Conservation (phyloP, 2,329 filamentous ascomycete genomes). For the Sodiomyces alkalinus region DNA sequence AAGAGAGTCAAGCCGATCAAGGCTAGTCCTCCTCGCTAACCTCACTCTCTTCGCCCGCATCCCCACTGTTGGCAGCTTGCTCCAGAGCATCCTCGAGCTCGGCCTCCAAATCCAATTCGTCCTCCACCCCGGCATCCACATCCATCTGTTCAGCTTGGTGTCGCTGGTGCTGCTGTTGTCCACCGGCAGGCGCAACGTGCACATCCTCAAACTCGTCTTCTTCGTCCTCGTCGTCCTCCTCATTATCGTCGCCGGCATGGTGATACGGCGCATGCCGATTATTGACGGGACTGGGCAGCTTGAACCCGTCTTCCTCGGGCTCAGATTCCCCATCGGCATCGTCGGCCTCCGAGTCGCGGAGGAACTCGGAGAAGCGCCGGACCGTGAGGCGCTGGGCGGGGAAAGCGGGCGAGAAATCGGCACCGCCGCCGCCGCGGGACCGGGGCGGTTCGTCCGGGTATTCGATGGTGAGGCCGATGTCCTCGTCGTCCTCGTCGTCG, state of each 20-base stretch:
- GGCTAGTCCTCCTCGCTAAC: conserved; percentile 53
- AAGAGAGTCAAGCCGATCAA: too few species aligned
- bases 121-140: conserved; percentile 16
- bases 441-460: conserved; percentile 33
- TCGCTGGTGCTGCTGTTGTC: conserved; percentile 11
- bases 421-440: conserved; percentile 12
- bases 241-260: conserved; percentile 16
- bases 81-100: conserved; percentile 41
- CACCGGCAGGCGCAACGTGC: conserved; percentile 1
- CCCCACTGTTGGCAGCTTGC: conserved; percentile 21
- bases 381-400: conserved; percentile 18
- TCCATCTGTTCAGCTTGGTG: too few species aligned
- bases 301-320: conserved; percentile 30
- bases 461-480: conserved; percentile 42
- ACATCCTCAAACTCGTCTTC: conserved; percentile 7
- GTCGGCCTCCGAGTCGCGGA: conserved; percentile 29
- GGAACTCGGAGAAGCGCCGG: conserved; percentile 38
- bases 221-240: conserved; percentile 11
- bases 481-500: conserved; percentile 39
- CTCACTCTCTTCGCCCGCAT: conserved; percentile 43
- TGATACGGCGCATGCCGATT: conserved; percentile 15
- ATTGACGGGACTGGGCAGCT: conserved; percentile 38
- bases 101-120: conserved; percentile 38
- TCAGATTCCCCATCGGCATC: conserved; percentile 31
- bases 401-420: conserved; percentile 34